Percentiles rank a stretch among this genome's conserved stretches.
Conservation (phyloP, 495 filamentous ascomycete genomes). For the Platismatia glauca region DNA sequence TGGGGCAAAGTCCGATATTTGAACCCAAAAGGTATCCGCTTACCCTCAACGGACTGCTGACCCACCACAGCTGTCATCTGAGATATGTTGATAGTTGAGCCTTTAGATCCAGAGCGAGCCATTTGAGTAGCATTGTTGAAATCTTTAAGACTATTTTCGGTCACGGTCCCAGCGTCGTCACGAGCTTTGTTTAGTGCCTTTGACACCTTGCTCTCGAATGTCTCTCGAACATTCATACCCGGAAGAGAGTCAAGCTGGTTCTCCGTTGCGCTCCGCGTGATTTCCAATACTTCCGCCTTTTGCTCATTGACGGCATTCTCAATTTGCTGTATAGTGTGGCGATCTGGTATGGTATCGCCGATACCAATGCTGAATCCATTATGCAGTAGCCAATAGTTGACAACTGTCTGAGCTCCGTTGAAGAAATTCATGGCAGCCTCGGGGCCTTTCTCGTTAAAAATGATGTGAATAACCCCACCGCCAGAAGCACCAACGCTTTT, state of each 20-base stretch:
- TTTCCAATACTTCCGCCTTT: conserved; percentile 66
- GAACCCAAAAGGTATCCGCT: conserved; percentile 99
- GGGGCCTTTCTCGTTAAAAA: conserved; percentile 87
- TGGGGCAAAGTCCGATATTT: conserved; percentile 96
- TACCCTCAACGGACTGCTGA: conserved; percentile 95
- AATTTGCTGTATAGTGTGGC: conserved; percentile 69
- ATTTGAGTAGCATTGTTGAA: conserved; percentile 92
- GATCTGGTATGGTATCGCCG: conserved; percentile 93
- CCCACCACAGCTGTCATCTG: conserved; percentile 98
- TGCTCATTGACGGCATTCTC: conserved; percentile 65
- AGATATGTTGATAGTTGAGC: conserved; percentile 96
- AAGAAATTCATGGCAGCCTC: conserved; percentile 87
- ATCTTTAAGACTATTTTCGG: conserved; percentile 86
- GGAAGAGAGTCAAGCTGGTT: conserved; percentile 81
- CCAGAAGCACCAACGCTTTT: conserved; percentile 83
- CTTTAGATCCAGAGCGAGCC: conserved; percentile 93
- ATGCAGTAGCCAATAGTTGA: conserved; percentile 97
- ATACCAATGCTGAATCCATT: conserved; percentile 98
- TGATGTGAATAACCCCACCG: conserved; percentile 87
- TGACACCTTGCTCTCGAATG: conserved; percentile 92
- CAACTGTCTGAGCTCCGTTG: conserved; percentile 84
- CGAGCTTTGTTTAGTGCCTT: conserved; percentile 89
- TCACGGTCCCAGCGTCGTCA: conserved; percentile 88
- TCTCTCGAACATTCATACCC: conserved; percentile 97
- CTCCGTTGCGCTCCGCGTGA: conserved; percentile 68